Evolutionary conservation across 768 basidiomycete species (phyloP).

Genomic region (Russula virescens): DNA sequence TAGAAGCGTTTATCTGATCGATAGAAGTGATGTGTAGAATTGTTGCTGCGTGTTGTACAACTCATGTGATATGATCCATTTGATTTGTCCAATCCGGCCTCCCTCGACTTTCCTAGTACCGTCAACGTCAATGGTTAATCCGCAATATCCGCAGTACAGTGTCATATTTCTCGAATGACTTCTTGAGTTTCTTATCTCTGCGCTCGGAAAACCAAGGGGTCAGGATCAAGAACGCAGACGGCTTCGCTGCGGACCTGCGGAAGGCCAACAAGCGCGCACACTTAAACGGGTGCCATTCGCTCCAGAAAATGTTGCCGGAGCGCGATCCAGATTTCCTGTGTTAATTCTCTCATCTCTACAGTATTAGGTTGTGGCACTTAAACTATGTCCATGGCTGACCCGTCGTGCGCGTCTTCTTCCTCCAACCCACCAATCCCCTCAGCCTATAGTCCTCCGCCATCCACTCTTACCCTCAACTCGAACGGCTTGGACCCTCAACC

Average conservation of each 20-base stretch:
- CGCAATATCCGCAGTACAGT: slow-evolving; percentile 10
- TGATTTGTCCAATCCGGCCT: no score
- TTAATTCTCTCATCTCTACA: background rate
- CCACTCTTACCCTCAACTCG: background rate
- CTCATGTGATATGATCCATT: background rate
- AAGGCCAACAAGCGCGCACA: slow-evolving; percentile 1
- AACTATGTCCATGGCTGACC: background rate
- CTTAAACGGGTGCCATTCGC: no score
- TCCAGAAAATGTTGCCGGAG: no score
- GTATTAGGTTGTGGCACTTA: slow-evolving; percentile 12
- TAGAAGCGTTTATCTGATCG: slow-evolving; percentile 17
- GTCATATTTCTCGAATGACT: background rate
- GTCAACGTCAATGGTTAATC: background rate
- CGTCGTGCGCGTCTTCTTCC: background rate
- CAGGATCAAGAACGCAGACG: background rate
- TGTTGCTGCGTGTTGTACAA: no score
- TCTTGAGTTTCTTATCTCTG: background rate
- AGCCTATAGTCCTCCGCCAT: background rate
- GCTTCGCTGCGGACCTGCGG: background rate
- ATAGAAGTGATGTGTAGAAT: background rate
- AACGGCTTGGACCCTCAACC: background rate
- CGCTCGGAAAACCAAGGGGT: background rate
- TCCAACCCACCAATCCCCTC: background rate
- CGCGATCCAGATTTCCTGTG: no score
- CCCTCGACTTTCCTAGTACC: no score